Conservation (phyloP, 2,329 filamentous ascomycete species). For the Cytospora chrysosperma region DNA sequence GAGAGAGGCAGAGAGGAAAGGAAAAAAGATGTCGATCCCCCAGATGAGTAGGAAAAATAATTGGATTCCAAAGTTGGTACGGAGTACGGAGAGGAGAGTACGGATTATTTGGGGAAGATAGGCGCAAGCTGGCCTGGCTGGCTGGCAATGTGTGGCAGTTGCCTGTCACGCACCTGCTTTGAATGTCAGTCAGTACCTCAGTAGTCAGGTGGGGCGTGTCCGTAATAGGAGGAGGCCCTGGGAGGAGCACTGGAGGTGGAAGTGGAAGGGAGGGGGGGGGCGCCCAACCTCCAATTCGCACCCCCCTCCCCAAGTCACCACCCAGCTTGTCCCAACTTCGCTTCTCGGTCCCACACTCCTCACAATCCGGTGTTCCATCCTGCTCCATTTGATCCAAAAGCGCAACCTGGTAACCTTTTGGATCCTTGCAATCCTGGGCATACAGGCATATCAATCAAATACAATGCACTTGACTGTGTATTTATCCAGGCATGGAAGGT, state of each 20-base stretch:
- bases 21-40: constrained; percentile 23
- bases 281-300: not conserved
- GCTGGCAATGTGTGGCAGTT: not conserved
- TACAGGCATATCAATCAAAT: not conserved
- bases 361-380: not conserved
- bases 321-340: not conserved
- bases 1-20: constrained; percentile 14
- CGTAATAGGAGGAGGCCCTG: constrained; percentile 20
- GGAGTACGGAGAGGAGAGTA: constrained; percentile 4
- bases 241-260: not conserved
- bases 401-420: not conserved
- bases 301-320: not conserved
- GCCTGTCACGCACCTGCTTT: constrained; percentile 6
- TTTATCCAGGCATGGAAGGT: constrained; percentile 11
- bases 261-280: not conserved
- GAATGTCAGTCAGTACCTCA: not conserved
- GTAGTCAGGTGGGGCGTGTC: constrained; percentile 18
- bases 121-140: constrained; percentile 10
- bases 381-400: not conserved
- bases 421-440: not conserved
- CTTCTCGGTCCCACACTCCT: not conserved
- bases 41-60: constrained; percentile 12
- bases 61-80: constrained; percentile 14
- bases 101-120: not conserved
- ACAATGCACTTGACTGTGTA: too few relatives aligned